Conservation (phyloP, 441 rosid species). For the Dalechampia spathulata region DNA sequence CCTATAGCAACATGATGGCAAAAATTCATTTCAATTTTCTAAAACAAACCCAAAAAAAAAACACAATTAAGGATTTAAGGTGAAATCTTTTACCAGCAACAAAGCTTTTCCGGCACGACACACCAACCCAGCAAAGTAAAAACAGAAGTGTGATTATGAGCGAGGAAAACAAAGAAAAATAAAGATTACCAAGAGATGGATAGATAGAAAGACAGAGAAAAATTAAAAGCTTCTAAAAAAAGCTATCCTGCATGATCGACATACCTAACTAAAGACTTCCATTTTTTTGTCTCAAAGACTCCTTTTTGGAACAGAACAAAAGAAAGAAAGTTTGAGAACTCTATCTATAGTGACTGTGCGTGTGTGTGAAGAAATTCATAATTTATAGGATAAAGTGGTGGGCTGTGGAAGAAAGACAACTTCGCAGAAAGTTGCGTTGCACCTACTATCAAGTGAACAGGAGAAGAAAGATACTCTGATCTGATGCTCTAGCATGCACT, state of each 20-base stretch:
- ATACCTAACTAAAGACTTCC: conserved; percentile 1
- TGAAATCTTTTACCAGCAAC: background rate
- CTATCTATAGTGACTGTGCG: too few species aligned
- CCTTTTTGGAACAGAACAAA: background rate
- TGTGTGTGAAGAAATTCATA: too few species aligned
- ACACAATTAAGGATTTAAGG: background rate
- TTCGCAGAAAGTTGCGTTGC: too few species aligned
- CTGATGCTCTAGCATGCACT: too few species aligned
- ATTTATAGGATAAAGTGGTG: too few species aligned
- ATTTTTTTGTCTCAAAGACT: background rate
- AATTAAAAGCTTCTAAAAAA: background rate
- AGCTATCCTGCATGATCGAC: conserved; percentile 5
- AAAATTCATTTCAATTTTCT: background rate
- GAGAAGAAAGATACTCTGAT: too few species aligned
- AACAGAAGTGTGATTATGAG: background rate
- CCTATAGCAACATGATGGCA: background rate
- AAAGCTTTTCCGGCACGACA: background rate
- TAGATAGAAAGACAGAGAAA: background rate
- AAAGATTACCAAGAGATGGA: conserved; percentile 19
- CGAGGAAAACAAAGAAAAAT: conserved; percentile 1
- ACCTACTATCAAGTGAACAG: too few species aligned
- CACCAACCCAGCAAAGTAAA: background rate
- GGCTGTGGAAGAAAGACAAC: too few species aligned
- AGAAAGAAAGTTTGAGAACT: background rate
- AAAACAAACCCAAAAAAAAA: too few species aligned